These are phyloP conservation scores for Tuber microsphaerosporum DNA, from an alignment of 495 filamentous ascomycete genomes.

Conservation along the genomic window DNA sequence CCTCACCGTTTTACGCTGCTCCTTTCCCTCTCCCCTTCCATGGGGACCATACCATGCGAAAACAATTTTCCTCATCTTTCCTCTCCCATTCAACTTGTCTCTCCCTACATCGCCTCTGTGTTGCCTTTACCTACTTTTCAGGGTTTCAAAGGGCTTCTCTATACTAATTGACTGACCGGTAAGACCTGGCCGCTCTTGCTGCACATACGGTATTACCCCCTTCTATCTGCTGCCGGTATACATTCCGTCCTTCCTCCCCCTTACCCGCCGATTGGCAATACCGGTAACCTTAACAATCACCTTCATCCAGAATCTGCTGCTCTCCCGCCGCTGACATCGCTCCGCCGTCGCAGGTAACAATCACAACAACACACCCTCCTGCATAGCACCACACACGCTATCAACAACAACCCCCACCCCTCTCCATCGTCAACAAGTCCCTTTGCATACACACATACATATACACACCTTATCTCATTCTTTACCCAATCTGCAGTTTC, in stretches of 20 bases:
- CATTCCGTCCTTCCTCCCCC: neutral
- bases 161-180: neutral
- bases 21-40: neutral
- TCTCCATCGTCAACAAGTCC: neutral
- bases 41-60: neutral
- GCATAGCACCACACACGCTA: neutral
- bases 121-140: neutral
- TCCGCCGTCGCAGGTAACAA: neutral
- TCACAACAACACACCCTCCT: conserved; percentile 4
- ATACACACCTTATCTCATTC: neutral
- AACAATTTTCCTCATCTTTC: neutral
- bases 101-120: neutral
- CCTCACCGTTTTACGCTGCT: conserved; percentile 1
- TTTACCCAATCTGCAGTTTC: neutral
- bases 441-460: neutral
- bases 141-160: neutral
- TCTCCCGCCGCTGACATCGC: neutral
- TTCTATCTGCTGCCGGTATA: neutral
- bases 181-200: neutral
- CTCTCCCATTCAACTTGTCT: neutral
- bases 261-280: neutral
- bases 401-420: conserved; percentile 1
- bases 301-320: neutral
- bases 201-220: neutral
- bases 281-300: neutral